A percentile compares a stretch with the other conserved stretches of the same genome.
Conservation (phyloP, 495 filamentous ascomycete species). For the Aeminium ludgeri region DNA sequence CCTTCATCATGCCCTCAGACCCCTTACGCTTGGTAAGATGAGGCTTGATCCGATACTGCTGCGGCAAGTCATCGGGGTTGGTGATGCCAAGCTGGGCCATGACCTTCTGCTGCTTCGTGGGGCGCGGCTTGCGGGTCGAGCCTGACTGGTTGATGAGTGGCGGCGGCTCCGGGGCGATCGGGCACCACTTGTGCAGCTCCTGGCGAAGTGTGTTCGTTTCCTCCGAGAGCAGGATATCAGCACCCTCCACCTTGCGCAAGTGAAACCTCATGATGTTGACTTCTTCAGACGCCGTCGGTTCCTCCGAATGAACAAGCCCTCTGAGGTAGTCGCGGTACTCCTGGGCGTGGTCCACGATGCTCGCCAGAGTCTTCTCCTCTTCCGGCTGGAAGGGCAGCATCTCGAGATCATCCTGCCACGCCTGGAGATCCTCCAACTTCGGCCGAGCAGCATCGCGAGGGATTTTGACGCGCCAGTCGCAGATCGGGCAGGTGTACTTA, state of each 20-base stretch:
- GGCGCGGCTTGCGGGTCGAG: conserved; percentile 91
- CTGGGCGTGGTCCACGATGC: conserved; percentile 69
- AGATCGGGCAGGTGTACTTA: conserved; percentile 96
- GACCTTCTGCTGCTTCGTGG: conserved; percentile 93
- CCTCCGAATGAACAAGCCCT: conserved; percentile 59
- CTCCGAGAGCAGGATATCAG: conserved; percentile 77
- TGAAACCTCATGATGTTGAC: conserved; percentile 88
- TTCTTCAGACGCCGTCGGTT: conserved; percentile 62
- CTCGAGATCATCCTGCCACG: conserved; percentile 76
- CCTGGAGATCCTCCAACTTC: conserved; percentile 78
- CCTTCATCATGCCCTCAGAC: conserved; percentile 4
- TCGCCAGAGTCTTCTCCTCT: conserved; percentile 68
- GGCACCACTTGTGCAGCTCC: conserved; percentile 90
- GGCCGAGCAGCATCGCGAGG: conserved; percentile 94
- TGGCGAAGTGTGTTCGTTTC: conserved; percentile 97
- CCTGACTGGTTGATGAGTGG: conserved; percentile 69
- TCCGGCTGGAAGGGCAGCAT: conserved; percentile 86
- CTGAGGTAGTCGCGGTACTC: conserved; percentile 73
- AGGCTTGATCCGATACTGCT: conserved; percentile 28
- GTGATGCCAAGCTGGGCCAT: conserved; percentile 74
- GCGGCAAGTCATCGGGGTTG: conserved; percentile 75
- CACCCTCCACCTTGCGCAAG: conserved; percentile 93
- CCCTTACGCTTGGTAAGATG: conserved; percentile 11
- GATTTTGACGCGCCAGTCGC: conserved; percentile 94
- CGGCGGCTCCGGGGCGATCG: conserved; percentile 72